Evolutionary conservation across 495 filamentous ascomycete genomes (phyloP), one percentile per base, ranked within the genome.

Genomic region (Collariella sp.): DNA sequence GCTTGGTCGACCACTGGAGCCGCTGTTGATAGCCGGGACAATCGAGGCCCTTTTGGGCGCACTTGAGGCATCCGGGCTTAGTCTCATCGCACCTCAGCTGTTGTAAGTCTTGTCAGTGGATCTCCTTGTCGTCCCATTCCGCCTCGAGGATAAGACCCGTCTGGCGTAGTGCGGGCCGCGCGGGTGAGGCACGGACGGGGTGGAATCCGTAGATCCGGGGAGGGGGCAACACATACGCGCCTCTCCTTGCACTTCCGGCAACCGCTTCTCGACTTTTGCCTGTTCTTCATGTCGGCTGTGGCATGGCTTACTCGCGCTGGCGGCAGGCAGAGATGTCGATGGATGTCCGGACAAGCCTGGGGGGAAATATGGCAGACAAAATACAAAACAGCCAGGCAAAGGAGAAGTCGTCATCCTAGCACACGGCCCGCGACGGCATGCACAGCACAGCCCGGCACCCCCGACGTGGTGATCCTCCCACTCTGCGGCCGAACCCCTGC

Each of bases 1-100:
- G 63, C 29, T 69, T 69, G 38, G 66, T 69, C 26, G 62, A 66
- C 66, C 66, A 69, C 44, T 69, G 66, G 5, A 69, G 61, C 18
- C 66, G 64, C 22, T 69, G 66, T 40, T 69, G 66, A 34, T 69
- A 69, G 46, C 66, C 66, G 0, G 66, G 66, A 50, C 66, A 69
- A 9, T 59, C 60, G 34, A 64, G 53, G n/a, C 61, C 55, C 31
- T 67, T 67, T 43, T 63, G 64, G 16, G 50, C 22, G 46, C 66
- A 69, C 48, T 69, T 69, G 2, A 48, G 53, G 41, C 66, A 69
- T 4, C 24, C 53, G 1, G 66, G 66, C 42, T 67, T 67, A 7
- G 60, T 58, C 49, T 67, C 64, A 35, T 69, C 66, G 55, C 66
- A 69, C 51, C 62, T 62, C 7, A 69, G 57, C 64, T 67, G 47